Percentiles rank a stretch among this genome's conserved stretches.
These are phyloP conservation scores for Curvularia spicifera DNA, from an alignment of 2,329 filamentous ascomycete genomes.

Conservation along the genomic window DNA sequence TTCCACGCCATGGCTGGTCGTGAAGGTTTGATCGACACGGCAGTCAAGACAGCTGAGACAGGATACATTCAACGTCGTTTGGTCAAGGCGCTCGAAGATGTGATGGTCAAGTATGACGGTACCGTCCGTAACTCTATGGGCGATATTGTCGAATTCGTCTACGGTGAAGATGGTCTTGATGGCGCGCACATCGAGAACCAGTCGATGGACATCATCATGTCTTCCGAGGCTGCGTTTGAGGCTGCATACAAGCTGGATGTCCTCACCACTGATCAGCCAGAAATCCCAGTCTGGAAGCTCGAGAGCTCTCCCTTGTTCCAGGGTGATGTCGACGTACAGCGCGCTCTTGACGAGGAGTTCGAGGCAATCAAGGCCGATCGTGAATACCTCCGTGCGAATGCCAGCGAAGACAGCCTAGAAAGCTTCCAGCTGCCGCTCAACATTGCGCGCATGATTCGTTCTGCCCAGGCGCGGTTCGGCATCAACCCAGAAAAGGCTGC, in stretches of 20 bases:
- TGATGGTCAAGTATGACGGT: slow-evolving; percentile 96
- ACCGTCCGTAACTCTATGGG: slow-evolving; percentile 96
- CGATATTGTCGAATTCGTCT: slow-evolving; percentile 95
- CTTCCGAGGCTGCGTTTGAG: slow-evolving; percentile 78
- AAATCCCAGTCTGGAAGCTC: slow-evolving; percentile 72
- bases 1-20: slow-evolving; percentile 99
- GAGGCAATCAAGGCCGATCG: slow-evolving; percentile 79
- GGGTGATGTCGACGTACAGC: slow-evolving; percentile 86
- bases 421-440: slow-evolving; percentile 93
- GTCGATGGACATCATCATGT: slow-evolving; percentile 81
- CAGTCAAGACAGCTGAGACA: slow-evolving; percentile 98
- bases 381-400: slow-evolving; percentile 71
- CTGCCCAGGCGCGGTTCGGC: slow-evolving; percentile 87
- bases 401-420: slow-evolving; percentile 75
- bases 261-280: slow-evolving; percentile 72
- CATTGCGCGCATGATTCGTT: slow-evolving; percentile 86
- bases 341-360: slow-evolving; percentile 86
- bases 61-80: slow-evolving; percentile 98
- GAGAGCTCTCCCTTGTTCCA: slow-evolving; percentile 87
- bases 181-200: slow-evolving; percentile 94
- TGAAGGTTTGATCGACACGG: slow-evolving; percentile 99
- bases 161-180: slow-evolving; percentile 96
- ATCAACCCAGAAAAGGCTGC: slow-evolving; percentile 78
- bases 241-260: slow-evolving; percentile 85
- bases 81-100: slow-evolving; percentile 96